phyloP scores from a whole-genome alignment of 495 filamentous ascomycete genomes.

The Xylaria acuta region DNA sequence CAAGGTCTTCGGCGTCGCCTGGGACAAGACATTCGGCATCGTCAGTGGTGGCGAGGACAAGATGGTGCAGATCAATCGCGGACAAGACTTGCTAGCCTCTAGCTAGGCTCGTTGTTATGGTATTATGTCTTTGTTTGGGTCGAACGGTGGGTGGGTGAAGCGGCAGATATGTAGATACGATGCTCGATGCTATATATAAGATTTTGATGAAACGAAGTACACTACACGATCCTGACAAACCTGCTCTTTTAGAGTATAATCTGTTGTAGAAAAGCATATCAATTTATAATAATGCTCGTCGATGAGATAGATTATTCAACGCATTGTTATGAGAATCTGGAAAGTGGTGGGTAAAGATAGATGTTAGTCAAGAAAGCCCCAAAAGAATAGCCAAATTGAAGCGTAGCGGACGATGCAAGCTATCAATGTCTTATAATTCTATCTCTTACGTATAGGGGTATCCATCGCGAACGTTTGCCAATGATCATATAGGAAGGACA shows the following conservation, averaged over 20 bases:
- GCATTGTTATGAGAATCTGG: not conserved
- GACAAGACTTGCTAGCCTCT: slow-evolving; percentile 17
- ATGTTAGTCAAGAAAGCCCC: not conserved
- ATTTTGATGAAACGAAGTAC: slow-evolving; percentile 34
- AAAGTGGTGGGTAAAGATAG: not conserved
- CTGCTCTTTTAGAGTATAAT: slow-evolving; percentile 7
- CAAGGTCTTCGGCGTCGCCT: slow-evolving; percentile 90
- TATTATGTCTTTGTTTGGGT: too few species aligned
- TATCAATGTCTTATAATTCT: not conserved
- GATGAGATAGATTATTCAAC: not conserved
- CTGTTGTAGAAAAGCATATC: not conserved
- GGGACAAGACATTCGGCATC: slow-evolving; percentile 85
- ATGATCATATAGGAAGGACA: not conserved
- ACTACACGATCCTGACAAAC: not conserved
- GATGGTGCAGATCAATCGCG: slow-evolving; percentile 84
- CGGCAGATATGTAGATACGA: slow-evolving; percentile 5
- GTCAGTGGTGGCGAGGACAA: slow-evolving; percentile 93
- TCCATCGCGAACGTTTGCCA: not conserved
- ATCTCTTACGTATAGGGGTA: slow-evolving; percentile 8
- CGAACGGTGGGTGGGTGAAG: too few species aligned
- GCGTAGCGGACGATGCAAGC: not conserved
- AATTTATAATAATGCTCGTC: not conserved
- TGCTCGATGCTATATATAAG: slow-evolving; percentile 26
- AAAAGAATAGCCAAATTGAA: not conserved
- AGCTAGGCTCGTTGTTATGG: not conserved